Evolutionary conservation across 2,329 filamentous ascomycete species (phyloP).

Genomic region (Claviceps capensis): DNA sequence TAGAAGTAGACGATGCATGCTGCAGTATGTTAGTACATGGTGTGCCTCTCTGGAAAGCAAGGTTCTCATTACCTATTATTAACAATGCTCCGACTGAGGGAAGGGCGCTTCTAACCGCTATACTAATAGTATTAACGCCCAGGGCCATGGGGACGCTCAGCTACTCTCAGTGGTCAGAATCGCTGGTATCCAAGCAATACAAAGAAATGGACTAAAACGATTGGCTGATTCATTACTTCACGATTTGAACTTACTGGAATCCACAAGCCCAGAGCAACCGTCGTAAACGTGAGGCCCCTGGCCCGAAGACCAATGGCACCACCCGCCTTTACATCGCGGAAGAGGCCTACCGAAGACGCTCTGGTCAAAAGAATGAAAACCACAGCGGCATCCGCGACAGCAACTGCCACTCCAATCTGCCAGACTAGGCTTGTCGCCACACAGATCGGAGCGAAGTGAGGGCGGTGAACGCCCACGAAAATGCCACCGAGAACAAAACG

Average conservation of each 20-base stretch:
- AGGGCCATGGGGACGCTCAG: conserved; percentile 38
- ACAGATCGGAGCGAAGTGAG: conserved; percentile 38
- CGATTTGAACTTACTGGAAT: conserved; percentile 30
- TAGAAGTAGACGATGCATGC: conserved; percentile 15
- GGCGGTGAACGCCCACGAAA: conserved; percentile 40
- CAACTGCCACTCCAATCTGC: conserved; percentile 30
- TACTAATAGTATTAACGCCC: conserved; percentile 27
- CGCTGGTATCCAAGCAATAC: too few relatives aligned
- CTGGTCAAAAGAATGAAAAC: conserved; percentile 27
- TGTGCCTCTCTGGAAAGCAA: background rate
- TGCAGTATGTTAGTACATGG: conserved; percentile 12
- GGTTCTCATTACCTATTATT: conserved; percentile 28
- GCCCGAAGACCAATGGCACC: conserved; percentile 15
- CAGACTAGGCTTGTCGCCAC: conserved; percentile 31
- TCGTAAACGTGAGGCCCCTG: conserved; percentile 28
- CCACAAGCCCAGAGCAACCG: conserved; percentile 37
- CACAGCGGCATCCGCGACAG: conserved; percentile 32
- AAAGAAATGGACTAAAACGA: too few relatives aligned
- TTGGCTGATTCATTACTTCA: background rate
- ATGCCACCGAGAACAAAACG: conserved; percentile 40
- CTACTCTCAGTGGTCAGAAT: conserved; percentile 17
- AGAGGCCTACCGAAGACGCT: conserved; percentile 24
- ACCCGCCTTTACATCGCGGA: conserved; percentile 18
- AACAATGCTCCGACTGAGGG: conserved; percentile 36
- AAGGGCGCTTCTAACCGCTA: conserved; percentile 34